phyloP scores from a whole-genome alignment of 2,329 filamentous ascomycete species.

The Fusarium poae region DNA sequence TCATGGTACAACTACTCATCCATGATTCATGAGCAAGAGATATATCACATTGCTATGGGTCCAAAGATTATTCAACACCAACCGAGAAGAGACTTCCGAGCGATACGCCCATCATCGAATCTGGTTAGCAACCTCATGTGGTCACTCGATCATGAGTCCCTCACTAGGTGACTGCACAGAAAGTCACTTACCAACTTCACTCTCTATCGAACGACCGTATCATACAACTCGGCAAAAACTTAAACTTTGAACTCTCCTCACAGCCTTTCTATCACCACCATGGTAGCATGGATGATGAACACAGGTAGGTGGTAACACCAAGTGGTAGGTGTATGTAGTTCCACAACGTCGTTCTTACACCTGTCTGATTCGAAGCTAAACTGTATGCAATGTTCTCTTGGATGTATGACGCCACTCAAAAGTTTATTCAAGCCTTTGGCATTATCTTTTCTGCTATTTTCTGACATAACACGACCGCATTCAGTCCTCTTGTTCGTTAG shows the following conservation, averaged over 20 bases:
- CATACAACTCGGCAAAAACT: background rate
- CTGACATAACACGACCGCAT: background rate
- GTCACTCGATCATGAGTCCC: background rate
- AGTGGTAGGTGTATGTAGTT: background rate
- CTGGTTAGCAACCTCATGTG: background rate
- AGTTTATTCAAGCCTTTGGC: background rate
- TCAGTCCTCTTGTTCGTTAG: background rate
- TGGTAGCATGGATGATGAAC: background rate
- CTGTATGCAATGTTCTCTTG: background rate
- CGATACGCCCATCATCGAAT: background rate
- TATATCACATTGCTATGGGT: slow-evolving; percentile 1
- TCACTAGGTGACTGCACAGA: background rate
- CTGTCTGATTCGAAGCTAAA: background rate
- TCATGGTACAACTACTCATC: background rate
- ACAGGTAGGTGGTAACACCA: background rate
- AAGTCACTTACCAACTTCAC: background rate
- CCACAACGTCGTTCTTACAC: background rate
- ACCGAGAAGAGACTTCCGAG: background rate
- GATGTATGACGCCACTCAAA: background rate
- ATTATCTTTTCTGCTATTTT: background rate
- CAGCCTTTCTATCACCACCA: background rate
- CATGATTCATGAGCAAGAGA: slow-evolving; percentile 31
- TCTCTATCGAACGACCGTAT: background rate
- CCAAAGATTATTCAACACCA: background rate
- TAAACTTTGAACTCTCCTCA: background rate